Evolutionary conservation across 2,329 filamentous ascomycete species (phyloP).

Genomic region (Cladosporium sp.): DNA sequence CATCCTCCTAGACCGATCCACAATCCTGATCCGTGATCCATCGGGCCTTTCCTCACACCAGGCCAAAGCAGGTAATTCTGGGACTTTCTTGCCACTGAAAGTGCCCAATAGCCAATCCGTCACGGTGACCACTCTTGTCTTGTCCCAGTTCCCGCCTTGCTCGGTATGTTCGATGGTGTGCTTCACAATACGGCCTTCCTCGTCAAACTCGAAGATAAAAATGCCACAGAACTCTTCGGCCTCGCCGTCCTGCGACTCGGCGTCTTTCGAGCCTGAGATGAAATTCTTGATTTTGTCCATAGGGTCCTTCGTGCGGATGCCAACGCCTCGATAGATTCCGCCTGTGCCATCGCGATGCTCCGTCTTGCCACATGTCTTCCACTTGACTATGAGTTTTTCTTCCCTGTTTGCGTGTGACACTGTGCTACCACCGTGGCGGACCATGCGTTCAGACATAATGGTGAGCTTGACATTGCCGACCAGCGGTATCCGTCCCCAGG

Average conservation of each 20-base stretch:
- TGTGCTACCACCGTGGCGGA: slow-evolving; percentile 48
- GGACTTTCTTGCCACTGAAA: slow-evolving; percentile 52
- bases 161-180: slow-evolving; percentile 95
- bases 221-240: slow-evolving; percentile 77
- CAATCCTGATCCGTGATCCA: slow-evolving; percentile 15
- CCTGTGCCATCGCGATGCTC: slow-evolving; percentile 41
- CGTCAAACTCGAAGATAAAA: slow-evolving; percentile 94
- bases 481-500: slow-evolving; percentile 89
- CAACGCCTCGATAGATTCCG: slow-evolving; percentile 39
- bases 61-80: slow-evolving; percentile 42
- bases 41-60: slow-evolving; percentile 29
- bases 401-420: slow-evolving; percentile 35
- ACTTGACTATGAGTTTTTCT: slow-evolving; percentile 86
- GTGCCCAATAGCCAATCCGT: slow-evolving; percentile 93
- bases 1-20: slow-evolving; percentile 14
- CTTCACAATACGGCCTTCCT: slow-evolving; percentile 73
- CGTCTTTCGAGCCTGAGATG: slow-evolving; percentile 53
- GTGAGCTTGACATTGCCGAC: slow-evolving; percentile 84
- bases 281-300: slow-evolving; percentile 54
- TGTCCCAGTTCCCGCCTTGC: slow-evolving; percentile 77
- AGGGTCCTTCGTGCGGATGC: slow-evolving; percentile 38
- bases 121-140: slow-evolving; percentile 78
- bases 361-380: slow-evolving; percentile 66
- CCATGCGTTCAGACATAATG: slow-evolving; percentile 87
- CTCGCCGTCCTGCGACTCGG: slow-evolving; percentile 26